phyloP scores from a whole-genome alignment of 108 stramenopile genomes.

The Skeletonema grethae region DNA sequence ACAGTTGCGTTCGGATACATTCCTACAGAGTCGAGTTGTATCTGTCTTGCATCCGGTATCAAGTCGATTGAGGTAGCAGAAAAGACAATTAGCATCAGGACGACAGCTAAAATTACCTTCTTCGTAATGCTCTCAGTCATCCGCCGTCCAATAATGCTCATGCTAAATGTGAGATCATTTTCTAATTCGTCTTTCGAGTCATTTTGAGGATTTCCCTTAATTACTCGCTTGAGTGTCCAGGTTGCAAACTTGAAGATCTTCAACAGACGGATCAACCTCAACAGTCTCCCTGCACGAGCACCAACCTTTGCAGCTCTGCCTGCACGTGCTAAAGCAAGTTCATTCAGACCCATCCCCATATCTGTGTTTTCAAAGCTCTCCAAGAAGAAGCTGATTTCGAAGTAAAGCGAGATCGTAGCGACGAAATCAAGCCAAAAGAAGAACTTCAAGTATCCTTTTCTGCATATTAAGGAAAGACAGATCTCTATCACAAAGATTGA shows the following conservation, averaged over 20 bases:
- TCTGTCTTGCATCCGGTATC: slow-evolving; percentile 50
- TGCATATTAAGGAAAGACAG: slow-evolving; percentile 27
- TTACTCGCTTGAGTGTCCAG: slow-evolving; percentile 29
- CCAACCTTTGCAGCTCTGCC: slow-evolving; percentile 54
- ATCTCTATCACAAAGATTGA: slow-evolving; percentile 48
- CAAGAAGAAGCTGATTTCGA: slow-evolving; percentile 41
- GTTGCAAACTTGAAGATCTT: slow-evolving; percentile 53
- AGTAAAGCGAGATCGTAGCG: slow-evolving; percentile 41
- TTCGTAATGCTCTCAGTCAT: slow-evolving; percentile 59
- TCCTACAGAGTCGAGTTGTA: slow-evolving; percentile 47
- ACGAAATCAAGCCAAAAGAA: slow-evolving; percentile 55
- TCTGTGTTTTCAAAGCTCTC: slow-evolving; percentile 12
- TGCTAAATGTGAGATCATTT: slow-evolving; percentile 45
- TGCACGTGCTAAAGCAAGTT: slow-evolving; percentile 44
- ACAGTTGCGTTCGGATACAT: slow-evolving; percentile 27
- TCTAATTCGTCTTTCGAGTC: slow-evolving; percentile 25
- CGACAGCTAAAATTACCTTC: slow-evolving; percentile 45
- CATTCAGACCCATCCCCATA: slow-evolving; percentile 5
- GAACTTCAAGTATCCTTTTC: slow-evolving; percentile 50
- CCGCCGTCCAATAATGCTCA: slow-evolving; percentile 55
- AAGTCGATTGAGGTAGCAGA: slow-evolving; percentile 28
- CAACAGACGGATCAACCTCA: slow-evolving; percentile 52
- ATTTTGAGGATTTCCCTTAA: slow-evolving; percentile 8
- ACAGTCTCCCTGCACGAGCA: slow-evolving; percentile 42
- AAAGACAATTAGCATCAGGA: slow-evolving; percentile 44